Conservation (phyloP, 805 yeast genomes). For the Ogataea corticis region DNA sequence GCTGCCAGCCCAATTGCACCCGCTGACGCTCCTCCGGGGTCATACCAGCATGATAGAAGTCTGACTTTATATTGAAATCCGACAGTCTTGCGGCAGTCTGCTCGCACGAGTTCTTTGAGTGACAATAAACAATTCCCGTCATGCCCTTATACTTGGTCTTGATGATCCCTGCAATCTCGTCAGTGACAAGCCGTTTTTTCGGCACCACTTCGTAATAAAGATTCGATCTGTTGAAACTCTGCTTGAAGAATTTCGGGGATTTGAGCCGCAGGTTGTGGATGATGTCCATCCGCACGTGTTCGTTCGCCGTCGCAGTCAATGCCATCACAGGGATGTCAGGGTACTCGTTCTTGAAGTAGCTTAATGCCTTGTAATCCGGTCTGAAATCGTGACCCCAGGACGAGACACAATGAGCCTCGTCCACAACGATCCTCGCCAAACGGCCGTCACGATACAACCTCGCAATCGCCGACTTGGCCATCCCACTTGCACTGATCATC, state of each 20-base stretch:
- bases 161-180: constrained; percentile 61
- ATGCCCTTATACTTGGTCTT: constrained; percentile 48
- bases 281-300: constrained; percentile 83
- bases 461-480: constrained; percentile 63
- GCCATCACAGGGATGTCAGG: constrained; percentile 93
- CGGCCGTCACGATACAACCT: constrained; percentile 52
- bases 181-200: constrained; percentile 58
- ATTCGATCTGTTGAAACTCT: constrained; percentile 90
- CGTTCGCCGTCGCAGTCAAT: constrained; percentile 94
- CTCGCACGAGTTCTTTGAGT: constrained; percentile 87
- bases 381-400: constrained; percentile 99
- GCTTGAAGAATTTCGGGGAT: constrained; percentile 68
- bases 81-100: constrained; percentile 64
- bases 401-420: constrained; percentile 97
- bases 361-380: constrained; percentile 87
- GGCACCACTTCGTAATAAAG: constrained; percentile 73
- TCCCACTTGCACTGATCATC: constrained; percentile 77
- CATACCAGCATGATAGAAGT: constrained; percentile 96
- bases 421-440: constrained; percentile 87
- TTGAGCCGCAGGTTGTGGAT: constrained; percentile 69
- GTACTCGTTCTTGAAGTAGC: constrained; percentile 67
- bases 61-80: constrained; percentile 62
- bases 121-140: constrained; percentile 93
- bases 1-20: constrained; percentile 86
- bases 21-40: constrained; percentile 64